These are phyloP conservation scores for Maudiozyma turicensis DNA, from an alignment of 805 yeast genomes.

Conservation along the genomic window DNA sequence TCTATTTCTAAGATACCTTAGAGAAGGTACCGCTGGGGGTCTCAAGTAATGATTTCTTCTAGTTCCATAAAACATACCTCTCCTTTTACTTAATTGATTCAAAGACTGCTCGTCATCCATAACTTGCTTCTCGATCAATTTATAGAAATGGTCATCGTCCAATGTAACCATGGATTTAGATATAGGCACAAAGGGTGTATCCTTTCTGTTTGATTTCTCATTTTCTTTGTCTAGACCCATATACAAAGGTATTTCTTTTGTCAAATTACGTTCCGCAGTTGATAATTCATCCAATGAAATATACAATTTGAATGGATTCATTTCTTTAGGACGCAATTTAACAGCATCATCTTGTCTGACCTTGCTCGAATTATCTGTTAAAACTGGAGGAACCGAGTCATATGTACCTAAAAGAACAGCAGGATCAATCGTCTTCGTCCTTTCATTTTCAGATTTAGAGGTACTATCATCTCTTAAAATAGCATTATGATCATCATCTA, in stretches of 20 bases:
- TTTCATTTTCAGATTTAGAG: too few species aligned
- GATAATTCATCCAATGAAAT: slow-evolving; percentile 26
- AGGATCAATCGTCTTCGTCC: too few species aligned
- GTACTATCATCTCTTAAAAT: too few species aligned
- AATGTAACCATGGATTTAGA: slow-evolving; percentile 56
- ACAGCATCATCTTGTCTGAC: too few species aligned
- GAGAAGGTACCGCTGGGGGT: slow-evolving; percentile 88
- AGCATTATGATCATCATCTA: too few species aligned
- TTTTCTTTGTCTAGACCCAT: slow-evolving; percentile 24
- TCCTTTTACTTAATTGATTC: slow-evolving; percentile 26
- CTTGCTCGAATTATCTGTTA: too few species aligned
- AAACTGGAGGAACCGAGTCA: too few species aligned
- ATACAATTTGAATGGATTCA: slow-evolving; percentile 27
- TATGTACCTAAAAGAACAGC: too few species aligned
- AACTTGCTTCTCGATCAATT: slow-evolving; percentile 40
- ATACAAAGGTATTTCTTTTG: slow-evolving; percentile 29
- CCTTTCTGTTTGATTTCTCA: slow-evolving; percentile 5
- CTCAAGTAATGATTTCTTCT: slow-evolving; percentile 55
- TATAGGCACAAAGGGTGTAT: slow-evolving; percentile 41
- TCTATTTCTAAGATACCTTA: slow-evolving; percentile 68
- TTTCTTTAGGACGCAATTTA: neutral
- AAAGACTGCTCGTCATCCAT: slow-evolving; percentile 34
- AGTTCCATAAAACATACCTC: slow-evolving; percentile 38
- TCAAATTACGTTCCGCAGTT: slow-evolving; percentile 27
- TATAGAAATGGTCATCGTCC: slow-evolving; percentile 57